phyloP scores from a whole-genome alignment of 177 flowering plant genomes.

The Vitis hybrid region DNA sequence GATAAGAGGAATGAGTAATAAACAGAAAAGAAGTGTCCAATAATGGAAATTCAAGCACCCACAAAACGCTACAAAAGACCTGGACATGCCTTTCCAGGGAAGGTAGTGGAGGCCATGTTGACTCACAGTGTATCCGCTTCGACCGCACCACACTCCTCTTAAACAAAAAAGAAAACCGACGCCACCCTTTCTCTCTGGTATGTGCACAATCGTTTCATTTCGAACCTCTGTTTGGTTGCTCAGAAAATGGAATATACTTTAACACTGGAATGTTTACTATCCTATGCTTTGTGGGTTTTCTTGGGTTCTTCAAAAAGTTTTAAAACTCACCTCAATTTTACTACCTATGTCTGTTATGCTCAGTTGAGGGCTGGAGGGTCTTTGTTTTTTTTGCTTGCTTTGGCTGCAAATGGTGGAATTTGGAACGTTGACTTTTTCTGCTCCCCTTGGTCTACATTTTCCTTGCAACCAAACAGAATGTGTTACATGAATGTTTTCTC shows the following conservation, averaged over 20 bases:
- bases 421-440: too few species aligned
- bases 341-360: too few species aligned
- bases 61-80: slow-evolving; percentile 27
- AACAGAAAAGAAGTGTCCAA: not conserved
- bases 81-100: slow-evolving; percentile 21
- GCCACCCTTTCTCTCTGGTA: slow-evolving; percentile 5
- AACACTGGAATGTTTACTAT: too few species aligned
- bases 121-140: slow-evolving; percentile 26
- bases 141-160: slow-evolving; percentile 9
- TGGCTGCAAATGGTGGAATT: too few species aligned
- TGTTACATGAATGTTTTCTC: not conserved
- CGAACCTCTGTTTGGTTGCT: slow-evolving; percentile 7
- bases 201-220: not conserved
- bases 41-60: slow-evolving; percentile 11
- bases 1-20: not conserved
- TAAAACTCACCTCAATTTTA: too few species aligned
- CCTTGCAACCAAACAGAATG: not conserved
- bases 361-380: too few species aligned
- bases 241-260: not conserved
- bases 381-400: too few species aligned
- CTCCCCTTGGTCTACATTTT: not conserved
- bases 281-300: too few species aligned
- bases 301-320: too few species aligned
- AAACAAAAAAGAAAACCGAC: not conserved
- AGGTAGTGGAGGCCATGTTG: slow-evolving; percentile 27